Evolutionary conservation across 768 basidiomycete genomes (phyloP), one percentile per base, ranked within the genome.

Genomic region (Krasilnikovozyma curviuscula): DNA sequence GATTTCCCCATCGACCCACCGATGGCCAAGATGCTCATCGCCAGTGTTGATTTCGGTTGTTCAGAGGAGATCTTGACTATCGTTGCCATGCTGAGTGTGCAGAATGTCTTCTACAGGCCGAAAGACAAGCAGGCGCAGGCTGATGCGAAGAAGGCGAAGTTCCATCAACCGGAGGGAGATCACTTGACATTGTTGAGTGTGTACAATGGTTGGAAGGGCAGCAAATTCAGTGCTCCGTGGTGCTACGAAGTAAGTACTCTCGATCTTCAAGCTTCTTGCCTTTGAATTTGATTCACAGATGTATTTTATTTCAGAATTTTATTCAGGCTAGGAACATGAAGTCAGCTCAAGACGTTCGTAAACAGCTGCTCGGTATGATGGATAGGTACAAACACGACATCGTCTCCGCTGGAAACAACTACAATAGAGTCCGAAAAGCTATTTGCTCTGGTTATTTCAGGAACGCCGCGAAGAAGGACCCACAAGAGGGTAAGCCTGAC

Each of bases 71-170:
- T 97, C 55, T 66, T 98, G 34, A 91, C 85, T 3, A 81, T 97
- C 44, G 88, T 95, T 1, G 91, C 89, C 8, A 98, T 98, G 93
- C 69, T 97, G 33, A 86, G 84, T 3, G 85, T 93, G 27, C 89
- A 91, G 61, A 83, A 77, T 42, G 85, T 97, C 32, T 98, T 97
- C 65, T 97, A 97, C 65, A 77, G 93, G 31, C 93, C 91, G n/a
- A 95, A 97, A 66, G 93, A 97, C 66, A 97, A 97, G 66, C 93
- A 97, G 63, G 88, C 83, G 10, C 91, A 97, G 66, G 93, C 93
- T 0, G 93, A 98, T 65, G 88, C 91, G 30, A 97, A 98, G 70
- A 98, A 97, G 65, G 93, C 93, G 28, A 98, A 98, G 65, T 98
- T 98, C 67, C 91, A 97, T 66, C 85, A 97, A 62, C 85, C 93